These are phyloP conservation scores for Kwoniella sp. DNA, from an alignment of 768 basidiomycete species.

Conservation along the genomic window DNA sequence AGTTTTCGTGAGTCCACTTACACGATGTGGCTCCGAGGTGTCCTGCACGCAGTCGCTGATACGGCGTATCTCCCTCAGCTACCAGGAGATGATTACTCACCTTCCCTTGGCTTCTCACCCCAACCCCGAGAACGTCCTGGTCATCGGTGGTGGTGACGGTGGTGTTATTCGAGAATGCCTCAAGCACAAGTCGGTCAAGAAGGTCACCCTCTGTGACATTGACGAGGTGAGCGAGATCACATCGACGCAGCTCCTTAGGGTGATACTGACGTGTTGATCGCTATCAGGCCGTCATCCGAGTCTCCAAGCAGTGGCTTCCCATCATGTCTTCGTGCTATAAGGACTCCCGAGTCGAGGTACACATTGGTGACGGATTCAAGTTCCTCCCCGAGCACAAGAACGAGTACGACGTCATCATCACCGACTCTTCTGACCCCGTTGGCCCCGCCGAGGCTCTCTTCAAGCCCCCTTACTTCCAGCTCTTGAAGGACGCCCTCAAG, in stretches of 20 bases:
- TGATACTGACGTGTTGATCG: too few species aligned
- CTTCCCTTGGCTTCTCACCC: constrained; percentile 95
- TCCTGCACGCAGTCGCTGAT: too few species aligned
- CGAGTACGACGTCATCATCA: constrained; percentile 96
- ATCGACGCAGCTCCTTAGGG: not conserved
- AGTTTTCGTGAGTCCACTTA: constrained; percentile 79
- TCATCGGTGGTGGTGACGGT: constrained; percentile 97
- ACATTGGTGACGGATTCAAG: constrained; percentile 94
- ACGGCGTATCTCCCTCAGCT: constrained; percentile 60
- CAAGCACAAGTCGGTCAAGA: constrained; percentile 85
- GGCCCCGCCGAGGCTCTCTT: constrained; percentile 93
- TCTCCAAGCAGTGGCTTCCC: constrained; percentile 88
- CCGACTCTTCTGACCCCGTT: constrained; percentile 96
- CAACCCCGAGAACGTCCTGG: constrained; percentile 91
- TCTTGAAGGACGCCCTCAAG: constrained; percentile 83
- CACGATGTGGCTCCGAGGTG: too few species aligned
- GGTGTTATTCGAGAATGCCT: constrained; percentile 96
- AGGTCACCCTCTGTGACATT: constrained; percentile 95
- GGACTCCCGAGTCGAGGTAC: constrained; percentile 74
- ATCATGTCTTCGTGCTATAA: constrained; percentile 85
- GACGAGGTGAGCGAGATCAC: constrained; percentile 69
- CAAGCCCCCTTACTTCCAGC: constrained; percentile 94
- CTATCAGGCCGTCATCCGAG: constrained; percentile 92
- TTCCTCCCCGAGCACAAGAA: constrained; percentile 85
- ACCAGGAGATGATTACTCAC: constrained; percentile 99